Base-by-base conservation (phyloP, 2,329 filamentous ascomycete species). In the Pestalotiopsis sp. region DNA sequence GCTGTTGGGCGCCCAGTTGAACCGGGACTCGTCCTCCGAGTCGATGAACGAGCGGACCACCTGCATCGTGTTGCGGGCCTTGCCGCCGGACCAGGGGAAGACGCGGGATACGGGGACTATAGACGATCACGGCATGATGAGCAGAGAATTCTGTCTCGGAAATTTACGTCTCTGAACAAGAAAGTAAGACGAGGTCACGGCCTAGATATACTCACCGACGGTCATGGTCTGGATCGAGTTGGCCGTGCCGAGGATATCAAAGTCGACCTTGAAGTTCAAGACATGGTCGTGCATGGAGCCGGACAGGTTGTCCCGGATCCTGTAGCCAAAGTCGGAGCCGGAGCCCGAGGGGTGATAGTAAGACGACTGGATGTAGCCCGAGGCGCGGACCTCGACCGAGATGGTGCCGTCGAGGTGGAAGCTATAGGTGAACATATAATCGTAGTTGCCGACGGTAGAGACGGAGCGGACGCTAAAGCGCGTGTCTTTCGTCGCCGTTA, bases 201-300 rank as follows among this genome's bases (percentile, higher is more conserved):
- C 7, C 27, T 7, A 7, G 27, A 31, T 31, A 31, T n/a, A 52
- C 45, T 52, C 20, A 52, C 45, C 31, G 69, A 80, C 76, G 59
- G 74, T 74, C 68, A 80, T 75, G 36, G 79, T 75, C 68, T 81
- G 66, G 61, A 86, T 74, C 4, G 81, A 84, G 75, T 87, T 88
- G 49, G 78, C 76, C 1, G 78, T 81, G 17, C 84, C 86, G 7
- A 82, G 76, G 39, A 88, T 81, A 71, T 88, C 86, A 27, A 88
- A 79, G 74, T 88, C 86, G 59, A 81, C 82, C 73, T 88, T 88
- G 79, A 83, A 88, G 71, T 85, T 87, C 49, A 88, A 73, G 0
- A 88, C 84, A 71, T 89, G 86, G 74, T 87, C 85, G 74, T 89
- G 86, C 81, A 87, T 86, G 36, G 80, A 82, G 5, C 85, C 84